Conservation (phyloP, 345 rosid species). For the Carallia pectinifolia region DNA sequence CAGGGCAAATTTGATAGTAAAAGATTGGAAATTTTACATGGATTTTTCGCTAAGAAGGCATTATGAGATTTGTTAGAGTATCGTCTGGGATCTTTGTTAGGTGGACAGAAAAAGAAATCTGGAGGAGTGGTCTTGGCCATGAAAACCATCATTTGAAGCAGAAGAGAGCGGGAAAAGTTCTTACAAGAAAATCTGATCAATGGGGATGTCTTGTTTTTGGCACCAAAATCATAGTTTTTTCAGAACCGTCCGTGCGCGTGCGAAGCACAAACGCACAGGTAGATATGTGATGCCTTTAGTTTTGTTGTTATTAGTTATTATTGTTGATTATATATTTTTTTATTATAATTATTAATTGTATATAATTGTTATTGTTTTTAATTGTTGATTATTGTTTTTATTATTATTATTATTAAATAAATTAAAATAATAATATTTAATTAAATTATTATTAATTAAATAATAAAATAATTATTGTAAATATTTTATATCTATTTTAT, state of each 20-base stretch:
- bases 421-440: too few relatives aligned
- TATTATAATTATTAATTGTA: too few relatives aligned
- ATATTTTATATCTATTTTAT: too few relatives aligned
- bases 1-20: conserved; percentile 9
- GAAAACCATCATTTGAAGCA: conserved; percentile 24
- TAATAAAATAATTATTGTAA: too few relatives aligned
- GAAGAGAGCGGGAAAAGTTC: conserved; percentile 17
- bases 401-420: too few relatives aligned
- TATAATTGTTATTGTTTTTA: too few relatives aligned
- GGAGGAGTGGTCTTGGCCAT: conserved; percentile 32
- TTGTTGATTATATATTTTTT: too few relatives aligned
- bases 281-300: too few relatives aligned
- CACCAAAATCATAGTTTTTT: background rate
- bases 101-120: conserved; percentile 16
- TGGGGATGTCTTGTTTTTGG: background rate
- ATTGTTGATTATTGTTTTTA: too few relatives aligned
- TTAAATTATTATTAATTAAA: too few relatives aligned
- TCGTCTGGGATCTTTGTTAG: conserved; percentile 22
- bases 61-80: conserved; percentile 16
- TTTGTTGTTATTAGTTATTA: too few relatives aligned
- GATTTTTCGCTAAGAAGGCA: conserved; percentile 21
- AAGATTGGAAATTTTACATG: conserved; percentile 24
- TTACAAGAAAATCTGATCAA: background rate
- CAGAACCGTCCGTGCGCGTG: background rate
- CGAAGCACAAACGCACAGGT: background rate